A percentile compares a stretch with the other conserved stretches of the same genome.
These are phyloP conservation scores for Aspergillus tamarii DNA, from an alignment of 2,329 filamentous ascomycete genomes.

Conservation along the genomic window DNA sequence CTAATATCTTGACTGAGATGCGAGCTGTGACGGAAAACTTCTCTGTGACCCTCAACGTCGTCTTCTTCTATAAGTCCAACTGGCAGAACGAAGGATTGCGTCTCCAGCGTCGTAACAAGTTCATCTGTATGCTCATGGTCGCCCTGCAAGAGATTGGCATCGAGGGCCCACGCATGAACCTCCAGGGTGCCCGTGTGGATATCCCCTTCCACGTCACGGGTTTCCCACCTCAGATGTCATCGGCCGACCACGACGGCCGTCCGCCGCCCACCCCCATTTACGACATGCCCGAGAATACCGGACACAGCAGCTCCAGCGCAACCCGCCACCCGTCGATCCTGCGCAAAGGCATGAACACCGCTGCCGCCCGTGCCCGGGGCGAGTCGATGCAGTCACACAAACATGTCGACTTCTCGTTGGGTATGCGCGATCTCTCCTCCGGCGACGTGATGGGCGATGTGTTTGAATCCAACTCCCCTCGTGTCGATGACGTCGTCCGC, in stretches of 20 bases:
- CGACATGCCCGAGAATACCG: conserved; percentile 34
- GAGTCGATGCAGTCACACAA: conserved; percentile 64
- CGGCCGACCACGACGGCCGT: conserved; percentile 50
- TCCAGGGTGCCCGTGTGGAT: conserved; percentile 68
- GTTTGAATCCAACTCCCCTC: conserved; percentile 58
- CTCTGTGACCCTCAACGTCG: conserved; percentile 83
- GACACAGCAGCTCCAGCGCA: conserved; percentile 26
- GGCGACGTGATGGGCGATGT: conserved; percentile 67
- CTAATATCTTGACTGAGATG: conserved; percentile 84
- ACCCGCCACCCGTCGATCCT: conserved; percentile 57
- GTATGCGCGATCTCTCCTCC: conserved; percentile 63
- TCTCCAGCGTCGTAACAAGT: conserved; percentile 88
- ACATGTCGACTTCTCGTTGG: conserved; percentile 72
- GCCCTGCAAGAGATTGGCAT: conserved; percentile 83
- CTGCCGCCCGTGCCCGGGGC: conserved; percentile 53
- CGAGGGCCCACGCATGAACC: conserved; percentile 76
- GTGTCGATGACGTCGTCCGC: conserved; percentile 46
- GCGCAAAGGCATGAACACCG: conserved; percentile 51
- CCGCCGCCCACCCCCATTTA: conserved; percentile 36
- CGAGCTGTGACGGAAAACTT: conserved; percentile 79
- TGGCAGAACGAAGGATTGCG: conserved; percentile 94
- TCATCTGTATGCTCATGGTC: conserved; percentile 87
- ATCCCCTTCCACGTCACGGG: conserved; percentile 68
- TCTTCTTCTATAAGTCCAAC: conserved; percentile 97
- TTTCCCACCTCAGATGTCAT: conserved; percentile 46